Evolutionary conservation across 2,329 filamentous ascomycete genomes (phyloP).

Genomic region (Claviceps maximensis): DNA sequence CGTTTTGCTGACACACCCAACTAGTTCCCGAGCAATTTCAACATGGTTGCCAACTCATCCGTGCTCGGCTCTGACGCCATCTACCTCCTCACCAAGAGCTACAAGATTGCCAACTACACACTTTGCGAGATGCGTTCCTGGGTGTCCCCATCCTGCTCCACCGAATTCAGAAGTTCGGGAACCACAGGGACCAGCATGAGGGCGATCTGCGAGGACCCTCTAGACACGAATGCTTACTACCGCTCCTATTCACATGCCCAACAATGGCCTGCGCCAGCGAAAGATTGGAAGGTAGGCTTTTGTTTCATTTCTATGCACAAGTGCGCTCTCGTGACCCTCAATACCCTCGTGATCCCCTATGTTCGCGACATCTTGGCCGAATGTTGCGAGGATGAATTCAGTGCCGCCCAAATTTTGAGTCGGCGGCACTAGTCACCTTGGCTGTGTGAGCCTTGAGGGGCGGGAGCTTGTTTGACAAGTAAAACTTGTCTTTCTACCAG

Average conservation of each 20-base stretch:
- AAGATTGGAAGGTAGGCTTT: constrained; percentile 34
- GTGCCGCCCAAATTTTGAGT: no score
- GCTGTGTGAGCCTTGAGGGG: no score
- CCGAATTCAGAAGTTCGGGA: constrained; percentile 42
- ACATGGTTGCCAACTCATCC: constrained; percentile 49
- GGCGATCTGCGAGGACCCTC: constrained; percentile 45
- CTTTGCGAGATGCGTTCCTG: constrained; percentile 56
- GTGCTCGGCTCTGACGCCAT: constrained; percentile 33
- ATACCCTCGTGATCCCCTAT: not conserved
- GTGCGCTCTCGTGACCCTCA: no score
- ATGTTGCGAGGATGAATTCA: no score
- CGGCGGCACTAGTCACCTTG: no score
- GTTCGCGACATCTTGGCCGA: no score
- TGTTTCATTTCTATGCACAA: not conserved
- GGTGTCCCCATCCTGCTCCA: constrained; percentile 53
- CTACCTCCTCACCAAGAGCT: constrained; percentile 49
- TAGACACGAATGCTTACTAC: constrained; percentile 42
- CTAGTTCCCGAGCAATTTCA: constrained; percentile 46
- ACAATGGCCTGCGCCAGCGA: constrained; percentile 18
- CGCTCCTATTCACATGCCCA: constrained; percentile 22
- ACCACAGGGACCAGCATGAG: constrained; percentile 44
- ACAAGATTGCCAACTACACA: constrained; percentile 36
- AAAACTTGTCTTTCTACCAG: no score
- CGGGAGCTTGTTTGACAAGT: no score
- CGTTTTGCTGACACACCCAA: not conserved